Conservation (phyloP, 352 stramenopile species). For the Phytopythium kandeliae region DNA sequence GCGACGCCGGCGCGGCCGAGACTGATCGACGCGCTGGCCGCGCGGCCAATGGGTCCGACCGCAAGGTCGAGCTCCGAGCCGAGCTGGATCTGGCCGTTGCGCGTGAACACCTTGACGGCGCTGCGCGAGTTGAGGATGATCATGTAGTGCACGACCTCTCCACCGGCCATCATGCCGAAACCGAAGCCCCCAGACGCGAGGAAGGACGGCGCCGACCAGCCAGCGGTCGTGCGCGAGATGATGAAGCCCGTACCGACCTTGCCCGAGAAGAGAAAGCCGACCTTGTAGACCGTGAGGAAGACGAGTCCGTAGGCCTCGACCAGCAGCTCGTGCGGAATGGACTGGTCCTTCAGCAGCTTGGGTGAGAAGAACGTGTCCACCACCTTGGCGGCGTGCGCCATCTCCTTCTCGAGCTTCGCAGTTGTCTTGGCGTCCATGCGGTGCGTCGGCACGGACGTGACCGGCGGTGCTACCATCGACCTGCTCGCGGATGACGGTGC, state of each 20-base stretch:
- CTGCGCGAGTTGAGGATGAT: constrained; percentile 68
- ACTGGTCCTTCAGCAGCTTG: constrained; percentile 75
- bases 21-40: constrained; percentile 57
- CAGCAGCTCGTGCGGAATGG: constrained; percentile 70
- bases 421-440: constrained; percentile 51
- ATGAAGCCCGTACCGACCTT: constrained; percentile 77
- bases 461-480: constrained; percentile 15
- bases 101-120: constrained; percentile 75
- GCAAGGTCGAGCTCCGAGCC: constrained; percentile 69
- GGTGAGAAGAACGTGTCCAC: constrained; percentile 69
- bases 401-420: constrained; percentile 57
- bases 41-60: constrained; percentile 61
- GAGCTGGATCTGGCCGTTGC: constrained; percentile 71
- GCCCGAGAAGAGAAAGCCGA: constrained; percentile 72
- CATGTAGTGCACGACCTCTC: constrained; percentile 80
- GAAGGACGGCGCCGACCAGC: constrained; percentile 74
- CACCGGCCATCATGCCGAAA: constrained; percentile 83
- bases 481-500: constrained; percentile 2
- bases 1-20: constrained; percentile 53
- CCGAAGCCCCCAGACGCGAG: constrained; percentile 61
- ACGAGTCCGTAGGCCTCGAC: constrained; percentile 69
- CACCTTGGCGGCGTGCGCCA: constrained; percentile 52
- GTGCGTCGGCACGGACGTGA: constrained; percentile 25
- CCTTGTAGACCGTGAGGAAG: constrained; percentile 81
- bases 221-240: constrained; percentile 60